Percentiles rank a stretch among this genome's conserved stretches.
Conservation (phyloP, 2,329 filamentous ascomycete species). For the Pseudocercospora fijiensis region DNA sequence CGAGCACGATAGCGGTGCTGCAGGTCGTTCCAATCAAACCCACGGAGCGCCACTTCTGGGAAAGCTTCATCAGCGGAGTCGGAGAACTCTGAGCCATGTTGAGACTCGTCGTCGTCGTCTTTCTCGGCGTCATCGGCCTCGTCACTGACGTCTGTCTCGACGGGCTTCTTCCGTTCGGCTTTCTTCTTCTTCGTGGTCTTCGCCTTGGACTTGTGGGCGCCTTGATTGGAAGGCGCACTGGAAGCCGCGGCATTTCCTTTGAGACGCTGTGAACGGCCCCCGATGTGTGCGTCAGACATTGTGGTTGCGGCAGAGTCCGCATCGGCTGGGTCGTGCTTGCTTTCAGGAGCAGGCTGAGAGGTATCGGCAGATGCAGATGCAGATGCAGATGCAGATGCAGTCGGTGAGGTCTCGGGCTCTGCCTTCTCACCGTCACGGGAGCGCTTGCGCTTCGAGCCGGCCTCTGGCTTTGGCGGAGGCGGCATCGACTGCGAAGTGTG, state of each 20-base stretch:
- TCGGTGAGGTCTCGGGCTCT: constrained; percentile 1
- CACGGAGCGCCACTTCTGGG: constrained; percentile 44
- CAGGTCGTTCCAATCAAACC: constrained; percentile 78
- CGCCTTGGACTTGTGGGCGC: constrained; percentile 17
- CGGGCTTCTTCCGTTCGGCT: constrained; percentile 22
- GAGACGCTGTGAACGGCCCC: background rate
- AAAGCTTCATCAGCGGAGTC: constrained; percentile 27
- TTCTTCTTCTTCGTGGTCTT: background rate
- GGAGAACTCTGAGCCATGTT: constrained; percentile 21
- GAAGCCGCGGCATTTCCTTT: background rate
- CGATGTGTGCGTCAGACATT: constrained; percentile 11
- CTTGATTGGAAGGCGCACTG: constrained; percentile 11
- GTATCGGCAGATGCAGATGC: background rate
- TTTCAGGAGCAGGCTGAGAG: constrained; percentile 3
- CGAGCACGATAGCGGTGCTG: constrained; percentile 66
- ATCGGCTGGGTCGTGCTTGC: constrained; percentile 6
- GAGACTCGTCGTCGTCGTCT: constrained; percentile 6
- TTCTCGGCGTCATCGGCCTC: constrained; percentile 1
- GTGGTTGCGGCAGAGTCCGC: constrained; percentile 9
- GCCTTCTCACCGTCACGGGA: constrained; percentile 17
- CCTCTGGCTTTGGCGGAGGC: constrained; percentile 6
- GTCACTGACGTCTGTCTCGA: constrained; percentile 5
- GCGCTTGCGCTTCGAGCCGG: constrained; percentile 17
- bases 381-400: background rate
- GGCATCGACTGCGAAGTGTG: constrained; percentile 2